phyloP scores from a whole-genome alignment of 2,329 filamentous ascomycete genomes.

The Xylaria polymorpha region DNA sequence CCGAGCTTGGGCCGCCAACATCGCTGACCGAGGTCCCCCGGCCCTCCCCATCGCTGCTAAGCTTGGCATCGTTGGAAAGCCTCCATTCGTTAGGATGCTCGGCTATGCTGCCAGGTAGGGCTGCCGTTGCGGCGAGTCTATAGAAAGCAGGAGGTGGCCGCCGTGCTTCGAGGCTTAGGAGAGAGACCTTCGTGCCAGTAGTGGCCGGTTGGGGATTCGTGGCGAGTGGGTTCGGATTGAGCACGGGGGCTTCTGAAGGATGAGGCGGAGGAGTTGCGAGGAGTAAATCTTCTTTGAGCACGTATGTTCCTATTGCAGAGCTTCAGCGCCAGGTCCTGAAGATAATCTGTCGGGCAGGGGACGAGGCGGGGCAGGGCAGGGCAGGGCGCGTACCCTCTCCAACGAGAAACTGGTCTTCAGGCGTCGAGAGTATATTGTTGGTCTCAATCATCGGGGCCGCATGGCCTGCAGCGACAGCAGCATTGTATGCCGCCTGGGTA shows the following conservation, averaged over 20 bases:
- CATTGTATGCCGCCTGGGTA: constrained; percentile 77
- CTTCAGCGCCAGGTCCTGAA: constrained; percentile 36
- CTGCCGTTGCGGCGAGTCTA: constrained; percentile 64
- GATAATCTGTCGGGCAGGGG: neutral
- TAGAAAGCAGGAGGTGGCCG: constrained; percentile 66
- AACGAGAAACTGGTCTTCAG: constrained; percentile 89
- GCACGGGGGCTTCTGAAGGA: constrained; percentile 87
- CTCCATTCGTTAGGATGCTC: constrained; percentile 71
- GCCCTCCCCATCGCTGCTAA: constrained; percentile 67
- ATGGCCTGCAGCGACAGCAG: constrained; percentile 74
- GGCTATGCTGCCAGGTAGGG: constrained; percentile 65
- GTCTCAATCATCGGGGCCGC: constrained; percentile 87
- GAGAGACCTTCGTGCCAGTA: constrained; percentile 83
- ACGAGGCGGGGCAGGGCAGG: neutral
- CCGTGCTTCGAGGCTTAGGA: constrained; percentile 76
- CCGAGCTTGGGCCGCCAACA: constrained; percentile 54
- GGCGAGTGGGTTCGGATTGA: constrained; percentile 90
- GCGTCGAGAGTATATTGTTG: constrained; percentile 86
- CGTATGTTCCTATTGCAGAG: constrained; percentile 77
- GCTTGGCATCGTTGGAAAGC: constrained; percentile 68
- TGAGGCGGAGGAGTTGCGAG: constrained; percentile 95
- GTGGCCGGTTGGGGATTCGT: constrained; percentile 87
- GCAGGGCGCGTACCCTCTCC: constrained; percentile 77
- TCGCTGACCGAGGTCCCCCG: constrained; percentile 65
- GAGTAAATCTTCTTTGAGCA: constrained; percentile 88